Conservation (phyloP, 2,329 filamentous ascomycete species). For the Rachicladosporium sp. region DNA sequence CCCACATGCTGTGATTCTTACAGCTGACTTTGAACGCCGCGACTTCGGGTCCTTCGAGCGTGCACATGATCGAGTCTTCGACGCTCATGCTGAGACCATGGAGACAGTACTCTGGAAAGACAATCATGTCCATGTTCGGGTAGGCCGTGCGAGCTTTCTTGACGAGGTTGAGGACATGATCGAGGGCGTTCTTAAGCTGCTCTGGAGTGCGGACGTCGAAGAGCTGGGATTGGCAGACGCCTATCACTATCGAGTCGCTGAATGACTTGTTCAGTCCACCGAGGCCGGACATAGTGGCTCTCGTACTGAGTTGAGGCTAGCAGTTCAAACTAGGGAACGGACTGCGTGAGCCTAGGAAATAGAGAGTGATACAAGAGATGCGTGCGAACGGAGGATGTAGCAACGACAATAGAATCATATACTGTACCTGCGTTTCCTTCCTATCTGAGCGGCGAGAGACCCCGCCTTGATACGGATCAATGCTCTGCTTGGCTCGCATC, state of each 20-base stretch:
- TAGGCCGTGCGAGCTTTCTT: conserved; percentile 12
- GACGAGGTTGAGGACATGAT: conserved; percentile 12
- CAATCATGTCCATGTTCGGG: conserved; percentile 15
- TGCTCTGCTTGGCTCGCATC: too few relatives aligned
- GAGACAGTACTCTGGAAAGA: conserved; percentile 21
- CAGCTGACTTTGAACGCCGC: conserved; percentile 16
- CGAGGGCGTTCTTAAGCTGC: conserved; percentile 8
- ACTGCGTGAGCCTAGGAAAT: too few relatives aligned
- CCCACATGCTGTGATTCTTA: conserved; percentile 16
- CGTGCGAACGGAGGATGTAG: too few relatives aligned
- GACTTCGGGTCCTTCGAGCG: conserved; percentile 20
- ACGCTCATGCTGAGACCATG: conserved; percentile 19
- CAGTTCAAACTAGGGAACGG: not conserved
- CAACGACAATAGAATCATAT: too few relatives aligned
- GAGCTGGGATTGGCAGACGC: conserved; percentile 14
- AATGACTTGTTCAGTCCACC: conserved; percentile 12
- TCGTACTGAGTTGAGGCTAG: conserved; percentile 1
- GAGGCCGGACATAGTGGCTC: conserved; percentile 10
- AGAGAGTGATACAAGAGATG: too few relatives aligned
- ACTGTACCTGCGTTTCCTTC: too few relatives aligned
- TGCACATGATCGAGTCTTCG: conserved; percentile 18
- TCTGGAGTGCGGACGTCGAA: conserved; percentile 9
- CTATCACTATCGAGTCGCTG: conserved; percentile 11
- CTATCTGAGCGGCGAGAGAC: too few relatives aligned
- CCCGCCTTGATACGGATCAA: too few relatives aligned